Evolutionary conservation across 2,329 filamentous ascomycete species (phyloP), one percentile per base, ranked within the genome.

Genomic region (Colletotrichum camelliae): DNA sequence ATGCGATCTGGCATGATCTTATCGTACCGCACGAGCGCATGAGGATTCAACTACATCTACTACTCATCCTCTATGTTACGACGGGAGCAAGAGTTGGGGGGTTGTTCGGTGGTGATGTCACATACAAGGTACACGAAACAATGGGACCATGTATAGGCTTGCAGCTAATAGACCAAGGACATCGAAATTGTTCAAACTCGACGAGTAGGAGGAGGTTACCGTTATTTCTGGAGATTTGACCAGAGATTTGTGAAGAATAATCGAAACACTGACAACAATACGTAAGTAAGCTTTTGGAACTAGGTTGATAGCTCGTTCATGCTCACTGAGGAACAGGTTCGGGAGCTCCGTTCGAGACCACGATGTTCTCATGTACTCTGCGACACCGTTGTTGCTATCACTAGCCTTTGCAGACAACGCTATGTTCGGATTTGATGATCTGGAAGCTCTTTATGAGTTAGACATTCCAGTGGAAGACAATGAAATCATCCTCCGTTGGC

Each of bases 241-340:
- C 5, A 33, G 35, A 31, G 60, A 65, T 37, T 75, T 75, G 8
- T 72, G 12, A 55, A 10, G 65, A 61, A 13, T 60, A 60, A 24
- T 74, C 5, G 21, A 7, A 27, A 66, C 52, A 73, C 75, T 37
- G 31, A 79, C 74, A 74, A 78, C 77, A 55, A 65, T 77, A 48
- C 5, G 5, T 65, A 65, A 65, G 61, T 48, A 21, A 21, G 21
- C 21, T 65, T 33, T 10, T 13, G 2, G 18, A 21, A 1, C 3
- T 65, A 27, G n/a, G 12, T 65, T 48, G 15, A 48, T 48, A n/a
- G 2, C 21, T 65, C 5, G 13, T 48, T 65, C 27, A 43, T 65
- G 4, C 21, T 64, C 13, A 39, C 60, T 64, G 24, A 64, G 5
- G 13, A 65, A 65, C 5, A 65, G n/a, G 35, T 65, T 65, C 31